A percentile compares a stretch with the other conserved stretches of the same genome.
Evolutionary conservation across 73 alveolate genomes (phyloP).

Genomic region (Effrenium voratum): DNA sequence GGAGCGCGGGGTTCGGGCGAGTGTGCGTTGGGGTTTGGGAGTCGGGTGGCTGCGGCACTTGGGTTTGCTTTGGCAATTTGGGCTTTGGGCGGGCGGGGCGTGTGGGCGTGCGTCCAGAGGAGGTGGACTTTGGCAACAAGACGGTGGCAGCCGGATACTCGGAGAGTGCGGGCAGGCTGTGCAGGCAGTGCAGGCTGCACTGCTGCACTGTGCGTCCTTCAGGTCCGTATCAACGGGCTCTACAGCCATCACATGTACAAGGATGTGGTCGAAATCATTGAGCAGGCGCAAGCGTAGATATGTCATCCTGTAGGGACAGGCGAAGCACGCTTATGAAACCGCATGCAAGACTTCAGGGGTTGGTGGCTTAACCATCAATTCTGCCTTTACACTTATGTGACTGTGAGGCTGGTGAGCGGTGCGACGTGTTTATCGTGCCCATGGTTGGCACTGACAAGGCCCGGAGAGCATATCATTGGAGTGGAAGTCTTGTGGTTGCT

Average conservation of each 20-base stretch:
- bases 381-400: background rate
- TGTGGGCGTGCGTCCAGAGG: background rate
- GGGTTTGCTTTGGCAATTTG: background rate
- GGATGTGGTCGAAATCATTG: slow-evolving; percentile 90
- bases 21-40: background rate
- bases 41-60: background rate
- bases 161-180: no score
- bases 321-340: no score
- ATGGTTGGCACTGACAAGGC: slow-evolving; percentile 82
- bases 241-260: slow-evolving; percentile 93
- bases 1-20: background rate
- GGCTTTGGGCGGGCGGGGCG: no score
- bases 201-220: no score
- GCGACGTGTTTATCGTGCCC: slow-evolving; percentile 78
- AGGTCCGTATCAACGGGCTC: slow-evolving; percentile 90
- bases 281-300: no score
- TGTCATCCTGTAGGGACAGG: no score
- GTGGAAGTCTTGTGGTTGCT: no score
- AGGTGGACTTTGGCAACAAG: slow-evolving; percentile 93
- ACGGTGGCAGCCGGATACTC: slow-evolving; percentile 71
- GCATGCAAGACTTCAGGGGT: no score
- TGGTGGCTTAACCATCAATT: background rate
- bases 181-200: no score
- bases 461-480: no score
- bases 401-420: slow-evolving; percentile 72